phyloP scores from a whole-genome alignment of 768 basidiomycete genomes.

The Gelatoporia subvermispora region DNA sequence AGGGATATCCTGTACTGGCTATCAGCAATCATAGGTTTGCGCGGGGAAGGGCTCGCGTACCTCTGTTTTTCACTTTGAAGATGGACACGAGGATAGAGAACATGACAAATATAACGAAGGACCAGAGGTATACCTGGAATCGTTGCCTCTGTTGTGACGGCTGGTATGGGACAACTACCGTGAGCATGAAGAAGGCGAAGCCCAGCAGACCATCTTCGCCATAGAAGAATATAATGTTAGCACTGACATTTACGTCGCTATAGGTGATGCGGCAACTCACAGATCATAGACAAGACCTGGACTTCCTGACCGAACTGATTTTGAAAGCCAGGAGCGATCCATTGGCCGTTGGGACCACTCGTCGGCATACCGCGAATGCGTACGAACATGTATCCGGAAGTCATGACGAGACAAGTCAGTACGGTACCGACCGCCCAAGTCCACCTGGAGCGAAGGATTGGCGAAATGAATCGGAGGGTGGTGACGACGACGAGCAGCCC shows the following conservation, averaged over 20 bases:
- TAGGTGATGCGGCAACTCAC: constrained; percentile 44
- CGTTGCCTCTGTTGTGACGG: constrained; percentile 71
- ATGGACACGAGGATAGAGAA: constrained; percentile 84
- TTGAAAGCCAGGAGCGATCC: constrained; percentile 86
- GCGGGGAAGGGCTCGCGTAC: constrained; percentile 33
- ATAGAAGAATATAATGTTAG: no score
- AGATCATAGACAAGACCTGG: constrained; percentile 78
- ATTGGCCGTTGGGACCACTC: constrained; percentile 55
- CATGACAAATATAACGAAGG: constrained; percentile 70
- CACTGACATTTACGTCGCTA: no score
- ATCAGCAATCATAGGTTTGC: not conserved
- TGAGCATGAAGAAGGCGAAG: constrained; percentile 74
- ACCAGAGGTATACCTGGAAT: constrained; percentile 87
- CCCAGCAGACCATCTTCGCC: constrained; percentile 77
- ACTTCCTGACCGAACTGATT: constrained; percentile 93
- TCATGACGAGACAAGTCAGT: constrained; percentile 74
- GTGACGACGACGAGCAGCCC: constrained; percentile 45
- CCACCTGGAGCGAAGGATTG: constrained; percentile 70
- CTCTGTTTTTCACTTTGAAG: constrained; percentile 89
- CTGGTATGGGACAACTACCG: constrained; percentile 75
- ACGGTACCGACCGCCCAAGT: constrained; percentile 65
- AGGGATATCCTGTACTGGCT: constrained; percentile 60
- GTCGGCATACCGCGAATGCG: constrained; percentile 82
- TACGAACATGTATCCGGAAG: constrained; percentile 94
- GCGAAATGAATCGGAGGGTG: constrained; percentile 54